Base-by-base conservation (phyloP, 1,284 basidiomycete species). In the Cutaneotrichosporon sp. region DNA sequence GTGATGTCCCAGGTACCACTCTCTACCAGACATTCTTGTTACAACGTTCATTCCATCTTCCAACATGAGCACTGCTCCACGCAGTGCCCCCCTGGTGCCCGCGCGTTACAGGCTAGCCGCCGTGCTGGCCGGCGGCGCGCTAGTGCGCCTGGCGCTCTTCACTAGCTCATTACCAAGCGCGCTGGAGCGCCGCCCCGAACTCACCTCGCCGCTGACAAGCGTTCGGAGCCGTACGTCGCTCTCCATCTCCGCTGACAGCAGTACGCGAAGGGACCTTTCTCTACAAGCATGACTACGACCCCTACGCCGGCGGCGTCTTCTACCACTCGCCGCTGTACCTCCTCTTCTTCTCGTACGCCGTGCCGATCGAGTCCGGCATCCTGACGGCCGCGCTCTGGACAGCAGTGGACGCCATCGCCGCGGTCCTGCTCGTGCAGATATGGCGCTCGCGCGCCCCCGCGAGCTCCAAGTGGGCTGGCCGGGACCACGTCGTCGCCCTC, bases 191-290 rank as follows among this genome's bases (percentile, higher is more conserved):
- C 72, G 83, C 67, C 89, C 90, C 34, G 89, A 92, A 72, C 82
- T 97, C 20, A 85, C 88, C 0, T 91, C 92, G 2, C 90, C 93
- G 0, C 72, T 94, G 68, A 94, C 89, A 8, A 88, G 90, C 18
- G 89, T 89, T 46, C 63, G 77, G 22, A 72, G 72, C 49, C 61
- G 79, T 79, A 34, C 61, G 78, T 71, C 0, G 4, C 10, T 16
- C 18, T 2, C 16, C 7, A 16, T 9, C 11, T 25, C 34, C 18
- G 7, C 13, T 31, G 27, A 59, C 62, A 24, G 59, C 54, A 95
- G 93, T 97, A 62, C 86, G 87, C 71, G 94, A 97, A 78, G 92
- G 93, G 2, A 83, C 93, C 10, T 92, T 88, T 76, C 83, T 95
- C 14, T 87, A 87, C 67, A 79, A 83, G 36, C 82, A 88, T 77